These are phyloP conservation scores for Ceratobasidium sp. DNA, from an alignment of 1,284 basidiomycete genomes.

Conservation along the genomic window DNA sequence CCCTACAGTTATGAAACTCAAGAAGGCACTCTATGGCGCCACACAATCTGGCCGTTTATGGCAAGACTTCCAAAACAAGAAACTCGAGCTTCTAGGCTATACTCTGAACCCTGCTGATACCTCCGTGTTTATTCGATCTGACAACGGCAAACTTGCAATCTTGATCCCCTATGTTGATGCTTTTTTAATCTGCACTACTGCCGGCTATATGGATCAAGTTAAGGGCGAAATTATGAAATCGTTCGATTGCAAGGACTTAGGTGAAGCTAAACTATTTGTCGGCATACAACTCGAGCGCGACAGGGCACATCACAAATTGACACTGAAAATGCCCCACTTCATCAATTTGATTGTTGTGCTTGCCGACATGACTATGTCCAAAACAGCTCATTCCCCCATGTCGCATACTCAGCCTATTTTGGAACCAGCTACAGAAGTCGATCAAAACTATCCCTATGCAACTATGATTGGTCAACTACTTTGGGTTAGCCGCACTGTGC, in stretches of 20 bases:
- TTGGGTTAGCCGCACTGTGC: not conserved
- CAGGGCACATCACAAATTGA: slow-evolving; percentile 9
- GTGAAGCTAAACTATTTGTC: slow-evolving; percentile 44
- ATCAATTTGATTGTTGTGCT: slow-evolving; percentile 26
- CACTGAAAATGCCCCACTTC: slow-evolving; percentile 33
- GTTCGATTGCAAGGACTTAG: slow-evolving; percentile 44
- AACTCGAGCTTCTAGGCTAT: not conserved
- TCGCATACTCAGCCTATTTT: not conserved
- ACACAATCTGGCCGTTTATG: not conserved
- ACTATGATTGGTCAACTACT: slow-evolving; percentile 9
- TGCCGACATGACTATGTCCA: slow-evolving; percentile 24
- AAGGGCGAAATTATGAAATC: not conserved
- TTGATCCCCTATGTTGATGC: slow-evolving; percentile 6
- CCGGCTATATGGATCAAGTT: not conserved
- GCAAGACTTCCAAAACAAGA: slow-evolving; percentile 11
- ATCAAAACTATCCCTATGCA: slow-evolving; percentile 9
- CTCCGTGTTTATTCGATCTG: not conserved
- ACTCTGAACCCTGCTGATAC: not conserved
- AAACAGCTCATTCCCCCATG: slow-evolving; percentile 6
- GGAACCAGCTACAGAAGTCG: not conserved
- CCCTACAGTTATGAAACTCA: slow-evolving; percentile 17
- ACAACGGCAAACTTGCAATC: not conserved
- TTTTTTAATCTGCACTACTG: not conserved
- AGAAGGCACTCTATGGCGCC: slow-evolving; percentile 13
- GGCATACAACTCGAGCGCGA: slow-evolving; percentile 41